Base-by-base conservation (phyloP, 805 yeast species). In the Cyberlindnera xylosilytica region DNA sequence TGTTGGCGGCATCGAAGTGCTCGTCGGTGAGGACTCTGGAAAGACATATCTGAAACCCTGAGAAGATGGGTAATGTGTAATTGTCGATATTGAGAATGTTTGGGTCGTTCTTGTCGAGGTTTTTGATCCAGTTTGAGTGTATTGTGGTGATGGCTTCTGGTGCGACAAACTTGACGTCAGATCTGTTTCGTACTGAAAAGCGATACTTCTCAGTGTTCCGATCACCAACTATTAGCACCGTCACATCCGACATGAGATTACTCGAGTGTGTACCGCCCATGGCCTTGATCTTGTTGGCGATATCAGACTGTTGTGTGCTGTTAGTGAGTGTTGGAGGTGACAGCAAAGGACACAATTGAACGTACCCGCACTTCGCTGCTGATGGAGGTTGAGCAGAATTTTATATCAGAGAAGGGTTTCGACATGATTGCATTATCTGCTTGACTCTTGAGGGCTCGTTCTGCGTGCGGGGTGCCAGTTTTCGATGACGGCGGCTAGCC, bases 181-280 rank as follows among this genome's bases (percentile, higher is more conserved):
- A 63, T 42, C 87, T 62, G 42, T 68, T 65, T 43, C 68, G 63
- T 1, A 78, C 70, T 41, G 78, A 71, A 54, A 68, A 80, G 38
- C 62, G 62, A 58, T 72, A 78, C 56, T 80, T 80, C 20, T 76
- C 81, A 0, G 84, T 78, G 42, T 69, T 63, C 22, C 74, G 63
- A 31, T 69, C 70, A 2, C 87, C 88, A 23, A 82, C 81, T 5
- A 84, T 68, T 20, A 84, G 60, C 31, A 75, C 74, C 40, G 74
- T 70, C 3, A 78, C 81, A 56, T 79, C 81, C 36, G 79, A 74
- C 67, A 81, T 78, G 50, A 83, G 61, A 53, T 82, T 82, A 32
- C 70, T 69, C 44, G 72, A 69, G 50, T 71, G 76, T 9, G 52
- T 55, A 1, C 89, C 90, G 7, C 90, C 91, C 58, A 83, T 66